phyloP scores from a whole-genome alignment of 768 basidiomycete species.

The Cystobasidium tubakii region DNA sequence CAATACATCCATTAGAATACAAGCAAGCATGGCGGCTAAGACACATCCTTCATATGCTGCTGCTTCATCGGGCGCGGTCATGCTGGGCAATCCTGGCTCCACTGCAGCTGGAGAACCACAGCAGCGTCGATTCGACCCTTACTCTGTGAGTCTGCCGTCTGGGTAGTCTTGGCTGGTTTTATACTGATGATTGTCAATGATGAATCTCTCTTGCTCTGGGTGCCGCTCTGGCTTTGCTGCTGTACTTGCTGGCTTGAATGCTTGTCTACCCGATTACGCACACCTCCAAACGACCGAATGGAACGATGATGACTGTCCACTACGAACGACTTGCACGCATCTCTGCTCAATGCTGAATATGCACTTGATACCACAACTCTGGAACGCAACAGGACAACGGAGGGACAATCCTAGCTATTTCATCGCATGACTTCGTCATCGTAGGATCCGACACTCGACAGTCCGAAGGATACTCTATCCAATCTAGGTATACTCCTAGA shows the following conservation, averaged over 20 bases:
- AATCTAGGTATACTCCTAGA: conserved; percentile 93
- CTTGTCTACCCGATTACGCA: neutral
- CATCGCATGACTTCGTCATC: conserved; percentile 85
- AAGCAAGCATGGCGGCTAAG: conserved; percentile 16
- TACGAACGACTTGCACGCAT: no score
- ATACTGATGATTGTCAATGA: no score
- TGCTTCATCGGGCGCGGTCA: neutral
- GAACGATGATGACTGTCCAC: no score
- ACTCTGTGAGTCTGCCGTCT: conserved; percentile 15
- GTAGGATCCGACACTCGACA: conserved; percentile 96
- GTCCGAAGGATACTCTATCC: conserved; percentile 94
- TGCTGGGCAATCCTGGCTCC: conserved; percentile 21
- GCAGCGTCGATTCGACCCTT: conserved; percentile 29
- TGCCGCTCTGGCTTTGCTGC: no score
- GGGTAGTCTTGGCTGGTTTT: no score
- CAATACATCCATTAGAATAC: no score
- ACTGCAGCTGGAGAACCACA: conserved; percentile 9
- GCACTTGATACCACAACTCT: no score
- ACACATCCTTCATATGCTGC: conserved; percentile 11
- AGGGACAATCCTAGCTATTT: conserved; percentile 85
- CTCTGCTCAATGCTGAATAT: no score
- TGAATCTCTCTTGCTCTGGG: no score
- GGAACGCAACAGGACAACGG: conserved; percentile 57
- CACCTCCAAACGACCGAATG: neutral
- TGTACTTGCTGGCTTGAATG: no score